Conservation (phyloP, 805 yeast species). For the Huiozyma sinensis region DNA sequence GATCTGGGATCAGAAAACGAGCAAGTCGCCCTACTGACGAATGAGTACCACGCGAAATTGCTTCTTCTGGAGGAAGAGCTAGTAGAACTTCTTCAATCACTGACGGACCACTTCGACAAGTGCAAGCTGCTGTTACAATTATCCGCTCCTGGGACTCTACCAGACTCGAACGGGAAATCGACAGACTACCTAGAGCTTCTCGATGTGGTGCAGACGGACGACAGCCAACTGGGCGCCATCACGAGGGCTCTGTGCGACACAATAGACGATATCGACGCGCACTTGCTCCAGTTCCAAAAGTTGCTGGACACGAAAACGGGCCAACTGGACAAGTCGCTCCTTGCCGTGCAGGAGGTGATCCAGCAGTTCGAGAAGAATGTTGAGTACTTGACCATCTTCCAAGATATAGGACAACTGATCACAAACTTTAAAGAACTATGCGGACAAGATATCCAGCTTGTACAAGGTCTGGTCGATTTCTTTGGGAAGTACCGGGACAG, state of each 20-base stretch:
- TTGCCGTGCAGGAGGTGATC: conserved; percentile 11
- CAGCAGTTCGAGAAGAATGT: conserved; percentile 20
- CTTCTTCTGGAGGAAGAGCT: conserved; percentile 46
- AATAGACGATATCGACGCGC: conserved; percentile 20
- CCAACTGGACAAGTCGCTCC: conserved; percentile 11
- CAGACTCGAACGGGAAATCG: neutral
- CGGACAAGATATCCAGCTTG: conserved; percentile 16
- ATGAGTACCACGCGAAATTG: conserved; percentile 7
- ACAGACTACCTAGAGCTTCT: conserved; percentile 30
- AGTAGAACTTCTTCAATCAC: conserved; percentile 55
- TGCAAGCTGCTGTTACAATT: conserved; percentile 35
- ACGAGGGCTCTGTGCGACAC: conserved; percentile 36
- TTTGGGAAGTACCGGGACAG: conserved; percentile 41
- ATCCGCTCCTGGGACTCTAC: neutral
- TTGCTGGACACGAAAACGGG: conserved; percentile 24
- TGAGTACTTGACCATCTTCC: conserved; percentile 22
- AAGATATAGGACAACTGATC: conserved; percentile 24
- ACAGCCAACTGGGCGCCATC: conserved; percentile 47
- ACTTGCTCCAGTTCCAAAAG: conserved; percentile 17
- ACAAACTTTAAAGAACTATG: conserved; percentile 26
- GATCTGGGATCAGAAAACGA: neutral
- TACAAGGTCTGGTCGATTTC: conserved; percentile 35
- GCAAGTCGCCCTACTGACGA: conserved; percentile 16
- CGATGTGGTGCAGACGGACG: conserved; percentile 41
- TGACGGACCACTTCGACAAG: conserved; percentile 78